A percentile compares a stretch with the other conserved stretches of the same genome.
These are phyloP conservation scores for Dactylella cylindrospora DNA, from an alignment of 2,329 filamentous ascomycete species.

Conservation along the genomic window DNA sequence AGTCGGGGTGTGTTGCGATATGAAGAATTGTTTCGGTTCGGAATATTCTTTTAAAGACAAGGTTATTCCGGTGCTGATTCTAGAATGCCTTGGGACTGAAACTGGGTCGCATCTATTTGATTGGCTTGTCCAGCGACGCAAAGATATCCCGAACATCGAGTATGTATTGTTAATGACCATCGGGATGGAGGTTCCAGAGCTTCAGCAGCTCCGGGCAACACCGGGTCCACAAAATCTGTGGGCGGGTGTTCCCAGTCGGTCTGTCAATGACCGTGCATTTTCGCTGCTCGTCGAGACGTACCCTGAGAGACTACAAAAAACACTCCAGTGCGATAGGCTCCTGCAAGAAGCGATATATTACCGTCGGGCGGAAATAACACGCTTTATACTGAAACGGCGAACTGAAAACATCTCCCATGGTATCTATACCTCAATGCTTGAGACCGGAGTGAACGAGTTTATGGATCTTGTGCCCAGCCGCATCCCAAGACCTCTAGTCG, in stretches of 20 bases:
- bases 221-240: too few relatives aligned
- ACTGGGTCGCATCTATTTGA: background rate
- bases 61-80: too few relatives aligned
- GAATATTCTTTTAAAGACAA: background rate
- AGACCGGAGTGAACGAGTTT: background rate
- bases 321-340: slow-evolving; percentile 2
- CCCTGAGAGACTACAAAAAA: background rate
- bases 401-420: background rate
- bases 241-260: background rate
- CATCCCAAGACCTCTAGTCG: background rate
- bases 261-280: slow-evolving; percentile 1
- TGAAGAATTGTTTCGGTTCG: background rate
- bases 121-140: background rate
- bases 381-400: background rate
- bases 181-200: background rate
- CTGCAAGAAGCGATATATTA: slow-evolving; percentile 14
- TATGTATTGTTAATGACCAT: slow-evolving; percentile 3
- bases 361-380: background rate
- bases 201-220: too few relatives aligned
- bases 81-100: too few relatives aligned
- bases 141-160: background rate
- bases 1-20: background rate
- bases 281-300: background rate
- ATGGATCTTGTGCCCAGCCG: background rate
- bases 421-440: background rate